Evolutionary conservation across 495 filamentous ascomycete species (phyloP).

Genomic region (Cenococcum geophilum): DNA sequence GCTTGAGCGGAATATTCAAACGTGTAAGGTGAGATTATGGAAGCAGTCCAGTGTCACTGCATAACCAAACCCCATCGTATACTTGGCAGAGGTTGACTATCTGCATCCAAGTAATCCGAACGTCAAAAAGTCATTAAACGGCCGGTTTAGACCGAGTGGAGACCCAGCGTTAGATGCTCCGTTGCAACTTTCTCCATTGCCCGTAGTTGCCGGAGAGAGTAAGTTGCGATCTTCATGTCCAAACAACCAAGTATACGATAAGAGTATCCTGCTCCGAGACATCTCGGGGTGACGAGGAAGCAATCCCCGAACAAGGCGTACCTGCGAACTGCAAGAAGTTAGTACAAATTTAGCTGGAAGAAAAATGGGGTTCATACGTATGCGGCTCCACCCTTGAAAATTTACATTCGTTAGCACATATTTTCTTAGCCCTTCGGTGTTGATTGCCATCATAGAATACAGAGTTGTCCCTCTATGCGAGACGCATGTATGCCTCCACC

Average conservation of each 20-base stretch:
- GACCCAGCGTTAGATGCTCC: no score
- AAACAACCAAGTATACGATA: not conserved
- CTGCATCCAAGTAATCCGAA: not conserved
- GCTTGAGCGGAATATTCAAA: not conserved
- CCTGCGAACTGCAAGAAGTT: not conserved
- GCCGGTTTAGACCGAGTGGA: no score
- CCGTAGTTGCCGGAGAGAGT: constrained; percentile 74
- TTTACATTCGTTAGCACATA: no score
- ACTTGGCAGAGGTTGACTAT: not conserved
- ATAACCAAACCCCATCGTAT: not conserved
- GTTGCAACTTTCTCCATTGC: no score
- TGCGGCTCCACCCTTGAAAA: not conserved
- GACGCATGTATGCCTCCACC: no score
- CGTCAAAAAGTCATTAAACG: no score
- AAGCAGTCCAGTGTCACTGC: not conserved
- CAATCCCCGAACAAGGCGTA: not conserved
- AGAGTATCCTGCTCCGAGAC: not conserved
- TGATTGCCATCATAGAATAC: no score
- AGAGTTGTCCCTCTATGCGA: no score
- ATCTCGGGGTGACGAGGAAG: no score
- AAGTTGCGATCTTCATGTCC: constrained; percentile 49
- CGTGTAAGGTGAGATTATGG: not conserved
- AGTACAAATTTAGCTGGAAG: no score
- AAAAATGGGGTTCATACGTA: not conserved
- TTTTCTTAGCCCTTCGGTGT: not conserved